phyloP scores from a whole-genome alignment of 2,329 filamentous ascomycete genomes.

The Botrytis cinerea region DNA sequence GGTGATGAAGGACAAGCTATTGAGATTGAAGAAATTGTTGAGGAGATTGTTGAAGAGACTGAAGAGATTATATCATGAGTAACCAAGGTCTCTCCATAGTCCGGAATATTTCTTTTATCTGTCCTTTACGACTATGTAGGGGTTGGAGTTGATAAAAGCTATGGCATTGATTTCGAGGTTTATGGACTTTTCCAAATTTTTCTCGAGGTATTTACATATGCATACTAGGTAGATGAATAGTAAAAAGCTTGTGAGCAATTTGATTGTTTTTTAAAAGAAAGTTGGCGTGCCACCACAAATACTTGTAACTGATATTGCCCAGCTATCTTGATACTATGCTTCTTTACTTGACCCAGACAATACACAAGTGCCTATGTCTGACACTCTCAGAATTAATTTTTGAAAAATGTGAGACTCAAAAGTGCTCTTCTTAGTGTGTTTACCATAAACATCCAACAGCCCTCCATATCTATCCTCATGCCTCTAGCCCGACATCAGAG shows the following conservation, averaged over 20 bases:
- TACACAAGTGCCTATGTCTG: not conserved
- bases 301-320: not conserved
- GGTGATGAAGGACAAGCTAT: conserved; percentile 63
- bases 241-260: conserved; percentile 15
- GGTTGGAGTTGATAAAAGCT: conserved; percentile 25
- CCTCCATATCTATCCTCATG: not conserved
- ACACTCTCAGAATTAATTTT: not conserved
- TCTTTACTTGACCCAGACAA: not conserved
- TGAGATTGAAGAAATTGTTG: conserved; percentile 84
- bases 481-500: not conserved
- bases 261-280: not conserved
- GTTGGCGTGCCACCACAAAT: not conserved
- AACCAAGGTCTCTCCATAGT: not conserved
- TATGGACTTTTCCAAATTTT: conserved; percentile 14
- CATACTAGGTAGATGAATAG: conserved; percentile 23
- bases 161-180: conserved; percentile 23
- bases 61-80: conserved; percentile 65
- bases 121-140: conserved; percentile 23
- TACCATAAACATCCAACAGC: not conserved
- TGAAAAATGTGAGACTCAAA: not conserved
- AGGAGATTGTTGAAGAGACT: conserved; percentile 78
- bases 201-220: conserved; percentile 21
- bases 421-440: not conserved
- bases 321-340: not conserved
- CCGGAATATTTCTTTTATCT: conserved; percentile 13